Conservation (phyloP, 1,284 basidiomycete species). For the Leccinum insigne region DNA sequence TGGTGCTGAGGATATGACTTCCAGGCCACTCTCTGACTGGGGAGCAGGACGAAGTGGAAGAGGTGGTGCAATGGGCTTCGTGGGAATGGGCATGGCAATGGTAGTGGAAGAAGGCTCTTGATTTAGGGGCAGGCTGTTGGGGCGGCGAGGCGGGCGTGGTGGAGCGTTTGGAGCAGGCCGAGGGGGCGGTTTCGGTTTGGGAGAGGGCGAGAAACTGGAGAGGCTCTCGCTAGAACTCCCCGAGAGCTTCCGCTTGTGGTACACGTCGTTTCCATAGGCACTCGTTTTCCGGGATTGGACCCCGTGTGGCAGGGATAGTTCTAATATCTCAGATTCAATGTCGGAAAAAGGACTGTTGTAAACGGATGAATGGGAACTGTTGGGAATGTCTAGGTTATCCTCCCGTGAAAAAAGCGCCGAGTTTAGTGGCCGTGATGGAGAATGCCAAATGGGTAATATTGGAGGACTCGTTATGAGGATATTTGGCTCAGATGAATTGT, state of each 20-base stretch:
- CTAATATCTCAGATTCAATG: constrained; percentile 30
- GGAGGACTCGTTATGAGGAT: constrained; percentile 30
- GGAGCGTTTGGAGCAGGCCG: constrained; percentile 18
- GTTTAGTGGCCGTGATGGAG: constrained; percentile 12
- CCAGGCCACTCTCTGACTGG: constrained; percentile 11
- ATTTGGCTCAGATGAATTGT: constrained; percentile 26
- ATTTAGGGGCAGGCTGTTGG: background rate
- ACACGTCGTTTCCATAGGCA: background rate
- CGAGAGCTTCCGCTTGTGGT: constrained; percentile 11
- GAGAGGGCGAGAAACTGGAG: constrained; percentile 8
- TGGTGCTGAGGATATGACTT: constrained; percentile 18
- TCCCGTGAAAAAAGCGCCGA: constrained; percentile 24
- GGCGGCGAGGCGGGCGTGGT: constrained; percentile 23
- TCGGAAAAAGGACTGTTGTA: constrained; percentile 32
- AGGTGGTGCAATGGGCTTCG: constrained; percentile 22
- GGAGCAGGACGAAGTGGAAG: constrained; percentile 26
- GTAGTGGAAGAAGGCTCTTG: background rate
- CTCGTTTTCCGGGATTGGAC: constrained; percentile 7
- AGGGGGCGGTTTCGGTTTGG: constrained; percentile 25
- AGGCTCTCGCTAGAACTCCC: constrained; percentile 27
- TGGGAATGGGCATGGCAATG: constrained; percentile 10
- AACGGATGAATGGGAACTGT: constrained; percentile 26
- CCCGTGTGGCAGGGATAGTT: constrained; percentile 14
- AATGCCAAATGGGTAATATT: constrained; percentile 17
- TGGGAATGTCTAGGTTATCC: constrained; percentile 23